Base-by-base conservation (phyloP, 1,284 basidiomycete species). In the Cutaneotrichosporon mucoides region DNA sequence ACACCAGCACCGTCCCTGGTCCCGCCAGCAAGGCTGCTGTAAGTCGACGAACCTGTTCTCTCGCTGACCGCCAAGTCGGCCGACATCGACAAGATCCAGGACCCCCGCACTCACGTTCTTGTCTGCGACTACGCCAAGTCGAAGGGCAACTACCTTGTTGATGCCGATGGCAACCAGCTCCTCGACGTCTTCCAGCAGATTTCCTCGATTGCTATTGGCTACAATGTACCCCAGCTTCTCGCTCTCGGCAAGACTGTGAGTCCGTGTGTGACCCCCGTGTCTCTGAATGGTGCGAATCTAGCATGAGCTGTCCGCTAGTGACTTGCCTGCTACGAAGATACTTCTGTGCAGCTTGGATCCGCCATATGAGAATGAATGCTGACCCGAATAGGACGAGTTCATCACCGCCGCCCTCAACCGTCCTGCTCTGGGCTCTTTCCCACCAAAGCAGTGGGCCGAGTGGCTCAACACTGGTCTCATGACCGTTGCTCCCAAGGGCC, bases 131-230 rank as follows among this genome's bases (percentile, higher is more conserved):
- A 66, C 46, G 55, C 52, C 53, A 62, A 62, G 48, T 66, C 65
- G 46, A 41, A 45, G 43, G 76, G 79, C 33, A 82, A 82, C 69
- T 83, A 80, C 71, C 68, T 84, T 44, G 78, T 79, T 51, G 83
- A 84, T 60, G 83, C 79, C 2, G 83, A 84, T 64, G 82, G 81
- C 24, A 84, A 84, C 70, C 69, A 69, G 40, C 66, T 82, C 9
- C 78, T 84, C 53, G 83, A 84, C 60, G 80, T 83, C 43, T 84
- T 82, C 67, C 80, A 80, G 3, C 82, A 84, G 68, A 76, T 76
- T 61, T 76, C 78, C 11, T 79, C 76, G 42, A 82, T 82, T 50
- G 76, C 79, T 0, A 42, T 79, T 35, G 77, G 77, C 37, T 83
- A 82, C 75, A 82, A 82, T 66, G 76, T 82, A 56, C 81, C 81